Conservation (phyloP, 176 grass and related monocot genomes). For the Melocanna baccifera region DNA sequence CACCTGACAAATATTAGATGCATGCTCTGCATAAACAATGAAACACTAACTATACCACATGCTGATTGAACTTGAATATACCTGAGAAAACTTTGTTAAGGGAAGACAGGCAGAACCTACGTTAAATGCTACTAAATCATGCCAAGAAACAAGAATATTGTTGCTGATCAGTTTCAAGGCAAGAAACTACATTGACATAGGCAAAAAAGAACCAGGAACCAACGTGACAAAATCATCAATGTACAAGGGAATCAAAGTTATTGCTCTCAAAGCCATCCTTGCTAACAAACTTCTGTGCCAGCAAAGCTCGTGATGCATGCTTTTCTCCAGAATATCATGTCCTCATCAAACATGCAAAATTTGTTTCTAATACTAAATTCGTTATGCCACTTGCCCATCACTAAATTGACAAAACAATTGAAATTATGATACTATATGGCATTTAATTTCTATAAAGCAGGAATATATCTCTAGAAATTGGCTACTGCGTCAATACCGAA, state of each 20-base stretch:
- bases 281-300: slow-evolving; percentile 26
- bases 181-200: not conserved
- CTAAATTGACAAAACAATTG: slow-evolving; percentile 43
- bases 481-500: slow-evolving; percentile 60
- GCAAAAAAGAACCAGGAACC: slow-evolving; percentile 46
- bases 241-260: slow-evolving; percentile 36
- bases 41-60: not conserved
- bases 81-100: slow-evolving; percentile 21
- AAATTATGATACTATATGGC: slow-evolving; percentile 15
- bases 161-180: slow-evolving; percentile 7
- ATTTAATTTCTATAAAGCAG: slow-evolving; percentile 30
- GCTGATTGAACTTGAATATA: slow-evolving; percentile 9
- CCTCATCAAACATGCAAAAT: slow-evolving; percentile 46
- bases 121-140: slow-evolving; percentile 31
- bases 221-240: slow-evolving; percentile 33
- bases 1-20: slow-evolving; percentile 12
- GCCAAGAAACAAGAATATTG: slow-evolving; percentile 23
- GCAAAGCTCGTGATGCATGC: slow-evolving; percentile 17
- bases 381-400: slow-evolving; percentile 36
- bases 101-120: slow-evolving; percentile 29
- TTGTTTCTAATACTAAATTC: slow-evolving; percentile 48
- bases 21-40: slow-evolving; percentile 1
- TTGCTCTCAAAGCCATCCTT: slow-evolving; percentile 22
- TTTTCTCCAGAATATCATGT: slow-evolving; percentile 48
- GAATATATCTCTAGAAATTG: slow-evolving; percentile 49